Conservation (phyloP, 768 basidiomycete genomes). For the Hygrophoropsis aurantiaca region DNA sequence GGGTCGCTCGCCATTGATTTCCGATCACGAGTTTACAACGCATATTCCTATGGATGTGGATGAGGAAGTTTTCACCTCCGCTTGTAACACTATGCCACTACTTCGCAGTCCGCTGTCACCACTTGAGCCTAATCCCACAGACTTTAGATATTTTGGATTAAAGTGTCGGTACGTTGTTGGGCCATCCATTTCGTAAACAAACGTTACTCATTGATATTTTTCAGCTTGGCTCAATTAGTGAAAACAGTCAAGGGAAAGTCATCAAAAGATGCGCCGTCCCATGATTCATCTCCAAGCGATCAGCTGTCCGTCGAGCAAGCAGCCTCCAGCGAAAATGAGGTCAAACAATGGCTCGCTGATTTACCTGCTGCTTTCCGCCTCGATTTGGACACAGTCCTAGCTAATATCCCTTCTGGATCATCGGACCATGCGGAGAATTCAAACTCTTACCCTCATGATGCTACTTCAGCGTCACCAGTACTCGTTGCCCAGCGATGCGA, state of each 20-base stretch:
- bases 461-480: conserved; percentile 27
- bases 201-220: conserved; percentile 4
- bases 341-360: conserved; percentile 51
- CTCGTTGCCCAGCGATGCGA: conserved; percentile 57
- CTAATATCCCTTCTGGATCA: conserved; percentile 8
- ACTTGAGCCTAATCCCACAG: conserved; percentile 29
- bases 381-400: conserved; percentile 32
- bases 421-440: conserved; percentile 5
- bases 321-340: conserved; percentile 52
- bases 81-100: conserved; percentile 44
- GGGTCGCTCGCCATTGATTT: conserved; percentile 60
- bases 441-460: conserved; percentile 12
- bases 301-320: conserved; percentile 63
- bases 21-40: conserved; percentile 54
- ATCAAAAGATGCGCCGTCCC: conserved; percentile 37
- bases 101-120: conserved; percentile 28
- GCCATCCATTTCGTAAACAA: neutral
- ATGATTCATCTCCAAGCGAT: conserved; percentile 21
- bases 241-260: conserved; percentile 59
- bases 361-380: conserved; percentile 53
- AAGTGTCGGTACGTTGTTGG: conserved; percentile 55
- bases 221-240: conserved; percentile 62
- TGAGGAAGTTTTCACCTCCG: conserved; percentile 49
- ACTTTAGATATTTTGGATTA: conserved; percentile 50
- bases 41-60: conserved; percentile 58